Conservation (phyloP, 805 yeast species). For the Suhomyces kilbournensis region DNA sequence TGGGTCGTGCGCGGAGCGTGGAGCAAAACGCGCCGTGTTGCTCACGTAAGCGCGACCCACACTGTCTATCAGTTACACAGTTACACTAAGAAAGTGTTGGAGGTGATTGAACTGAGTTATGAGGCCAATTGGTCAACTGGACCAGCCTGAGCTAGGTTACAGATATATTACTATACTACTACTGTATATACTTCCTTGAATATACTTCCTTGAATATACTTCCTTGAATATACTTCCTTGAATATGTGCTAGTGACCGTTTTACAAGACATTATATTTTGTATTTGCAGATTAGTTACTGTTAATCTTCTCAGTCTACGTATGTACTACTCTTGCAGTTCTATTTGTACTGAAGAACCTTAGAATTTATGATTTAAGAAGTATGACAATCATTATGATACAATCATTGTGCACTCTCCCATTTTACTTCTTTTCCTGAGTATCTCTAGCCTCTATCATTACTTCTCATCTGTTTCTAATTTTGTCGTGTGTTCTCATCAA, state of each 20-base stretch:
- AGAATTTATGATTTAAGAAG: not conserved
- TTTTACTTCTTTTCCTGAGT: not conserved
- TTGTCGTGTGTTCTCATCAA: not conserved
- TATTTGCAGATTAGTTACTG: no score
- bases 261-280: no score
- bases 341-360: not conserved
- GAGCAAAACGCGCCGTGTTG: not conserved
- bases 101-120: not conserved
- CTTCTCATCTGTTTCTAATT: not conserved
- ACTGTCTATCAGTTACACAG: no score
- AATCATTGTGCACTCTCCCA: not conserved
- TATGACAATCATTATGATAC: no score
- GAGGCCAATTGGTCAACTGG: no score
- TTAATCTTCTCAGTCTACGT: no score
- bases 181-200: no score
- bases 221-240: no score
- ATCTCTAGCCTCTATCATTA: not conserved
- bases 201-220: no score
- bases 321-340: not conserved
- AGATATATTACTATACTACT: no score
- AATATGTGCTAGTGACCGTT: no score
- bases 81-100: not conserved
- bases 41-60: not conserved
- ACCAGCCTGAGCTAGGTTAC: no score
- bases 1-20: not conserved